These are phyloP conservation scores for Phlebopus sp. DNA, from an alignment of 1,284 basidiomycete genomes.

Conservation along the genomic window DNA sequence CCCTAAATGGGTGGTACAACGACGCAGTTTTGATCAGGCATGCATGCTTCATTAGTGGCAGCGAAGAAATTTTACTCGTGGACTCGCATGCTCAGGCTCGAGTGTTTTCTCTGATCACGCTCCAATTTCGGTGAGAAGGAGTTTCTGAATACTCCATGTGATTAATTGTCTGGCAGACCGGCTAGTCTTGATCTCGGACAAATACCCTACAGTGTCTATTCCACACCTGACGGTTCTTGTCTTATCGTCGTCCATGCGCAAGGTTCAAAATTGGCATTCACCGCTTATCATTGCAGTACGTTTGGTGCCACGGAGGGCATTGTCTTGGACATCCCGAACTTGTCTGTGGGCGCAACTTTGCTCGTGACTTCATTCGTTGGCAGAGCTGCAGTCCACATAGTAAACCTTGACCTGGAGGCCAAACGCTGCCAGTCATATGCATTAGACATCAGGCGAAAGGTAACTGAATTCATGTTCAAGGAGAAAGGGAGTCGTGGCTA, in stretches of 20 bases:
- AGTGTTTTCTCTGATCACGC: slow-evolving; percentile 45
- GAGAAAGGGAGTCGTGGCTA: slow-evolving; percentile 27
- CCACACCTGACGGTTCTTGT: slow-evolving; percentile 51
- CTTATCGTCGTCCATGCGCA: slow-evolving; percentile 33
- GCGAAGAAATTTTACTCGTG: slow-evolving; percentile 45
- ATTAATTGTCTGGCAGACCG: slow-evolving; percentile 33
- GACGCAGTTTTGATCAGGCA: slow-evolving; percentile 27
- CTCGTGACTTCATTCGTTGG: slow-evolving; percentile 45
- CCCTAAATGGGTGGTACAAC: slow-evolving; percentile 45
- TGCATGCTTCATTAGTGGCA: slow-evolving; percentile 39
- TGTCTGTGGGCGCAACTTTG: slow-evolving; percentile 20
- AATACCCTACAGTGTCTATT: slow-evolving; percentile 32
- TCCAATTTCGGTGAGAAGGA: slow-evolving; percentile 43
- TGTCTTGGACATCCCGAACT: slow-evolving; percentile 26
- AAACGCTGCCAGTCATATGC: slow-evolving; percentile 39
- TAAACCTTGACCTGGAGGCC: slow-evolving; percentile 35
- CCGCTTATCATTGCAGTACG: slow-evolving; percentile 48
- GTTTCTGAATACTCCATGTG: background rate
- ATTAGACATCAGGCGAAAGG: slow-evolving; percentile 50
- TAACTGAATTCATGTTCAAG: slow-evolving; percentile 54
- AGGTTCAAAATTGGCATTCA: slow-evolving; percentile 21
- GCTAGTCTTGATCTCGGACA: slow-evolving; percentile 36
- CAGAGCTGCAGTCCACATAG: slow-evolving; percentile 40
- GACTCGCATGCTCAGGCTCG: slow-evolving; percentile 38
- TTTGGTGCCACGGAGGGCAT: slow-evolving; percentile 48